Evolutionary conservation across 2,329 filamentous ascomycete genomes (phyloP), one percentile per base, ranked within the genome.

Genomic region (Ceratocystis alfenasii): DNA sequence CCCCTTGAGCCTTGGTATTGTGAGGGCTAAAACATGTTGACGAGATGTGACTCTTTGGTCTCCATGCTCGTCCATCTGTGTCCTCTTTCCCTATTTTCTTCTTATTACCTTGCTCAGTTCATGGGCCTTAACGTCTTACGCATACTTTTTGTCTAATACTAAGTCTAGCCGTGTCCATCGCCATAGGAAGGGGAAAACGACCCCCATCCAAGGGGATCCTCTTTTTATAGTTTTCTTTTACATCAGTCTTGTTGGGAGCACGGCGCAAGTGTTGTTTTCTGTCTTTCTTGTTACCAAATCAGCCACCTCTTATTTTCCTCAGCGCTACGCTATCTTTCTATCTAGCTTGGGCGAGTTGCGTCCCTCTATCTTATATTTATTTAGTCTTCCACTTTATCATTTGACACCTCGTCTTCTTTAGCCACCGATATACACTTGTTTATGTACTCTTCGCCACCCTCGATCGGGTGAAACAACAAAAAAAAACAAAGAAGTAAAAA

Each of bases 81-180:
- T 15, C 3, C 10, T 69, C 72, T 71, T 67, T 70, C 70, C 69
- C 67, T 67, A 72, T 70, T 62, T 33, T 6, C 45, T 65, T 44
- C 12, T 53, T 22, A 50, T 22, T 50, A 25, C 20, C 48, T 25
- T 22, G 22, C 25, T 53, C 48, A 25, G 48, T 53, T 28, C 17
- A 8, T 53, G 63, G 48, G 62, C 36, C 15, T 63, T 48, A 8
- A 33, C 44, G 62, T 33, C 25, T 46, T 30, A 63, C 30, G 44
- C 55, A 48, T 50, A 22, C 36, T 41, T 28, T 50, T 36, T 20
- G 44, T 63, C 41, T 48, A 45, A 48, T 50, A 63, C 50, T 20
- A 63, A 48, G 62, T 33, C 44, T 20, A 30, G 46, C 30, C 15
- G 30, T 33, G 17, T n/a, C 17, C n/a, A n/a, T n/a, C 17, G 55